Evolutionary conservation across 164 flowering plant species (phyloP).

Genomic region (Stephania cephalantha): DNA sequence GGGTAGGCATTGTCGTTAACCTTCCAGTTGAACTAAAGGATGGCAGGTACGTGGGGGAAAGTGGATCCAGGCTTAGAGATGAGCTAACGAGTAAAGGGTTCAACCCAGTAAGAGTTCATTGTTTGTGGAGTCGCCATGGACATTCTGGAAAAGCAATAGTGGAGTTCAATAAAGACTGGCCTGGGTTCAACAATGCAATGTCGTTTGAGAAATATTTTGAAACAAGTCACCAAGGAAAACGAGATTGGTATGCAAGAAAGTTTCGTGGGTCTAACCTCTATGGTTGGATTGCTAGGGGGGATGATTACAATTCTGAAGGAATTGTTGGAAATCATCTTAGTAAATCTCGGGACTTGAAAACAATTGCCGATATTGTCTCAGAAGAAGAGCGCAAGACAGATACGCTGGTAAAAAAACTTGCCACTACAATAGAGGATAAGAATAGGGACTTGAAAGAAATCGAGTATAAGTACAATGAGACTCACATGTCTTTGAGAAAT

Average conservation of each 20-base stretch:
- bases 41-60: constrained; percentile 62
- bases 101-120: constrained; percentile 57
- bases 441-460: constrained; percentile 49
- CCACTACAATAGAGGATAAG: constrained; percentile 61
- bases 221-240: constrained; percentile 66
- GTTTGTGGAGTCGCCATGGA: constrained; percentile 67
- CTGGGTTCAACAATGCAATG: constrained; percentile 68
- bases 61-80: constrained; percentile 73
- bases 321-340: constrained; percentile 64
- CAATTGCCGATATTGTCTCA: constrained; percentile 52
- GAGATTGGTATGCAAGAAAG: constrained; percentile 44
- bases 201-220: constrained; percentile 72
- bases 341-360: constrained; percentile 65
- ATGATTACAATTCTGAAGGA: constrained; percentile 46
- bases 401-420: constrained; percentile 55
- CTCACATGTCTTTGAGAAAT: constrained; percentile 27
- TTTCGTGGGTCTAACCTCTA: constrained; percentile 39
- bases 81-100: constrained; percentile 51
- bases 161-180: constrained; percentile 70
- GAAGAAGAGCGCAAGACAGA: constrained; percentile 68
- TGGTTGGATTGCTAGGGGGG: constrained; percentile 94
- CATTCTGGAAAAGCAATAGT: constrained; percentile 72
- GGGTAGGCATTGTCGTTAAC: constrained; percentile 73
- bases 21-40: constrained; percentile 49
- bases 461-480: constrained; percentile 39